phyloP scores from a whole-genome alignment of 202 grass and related monocot genomes.

The Cymbopogon flexuosus region DNA sequence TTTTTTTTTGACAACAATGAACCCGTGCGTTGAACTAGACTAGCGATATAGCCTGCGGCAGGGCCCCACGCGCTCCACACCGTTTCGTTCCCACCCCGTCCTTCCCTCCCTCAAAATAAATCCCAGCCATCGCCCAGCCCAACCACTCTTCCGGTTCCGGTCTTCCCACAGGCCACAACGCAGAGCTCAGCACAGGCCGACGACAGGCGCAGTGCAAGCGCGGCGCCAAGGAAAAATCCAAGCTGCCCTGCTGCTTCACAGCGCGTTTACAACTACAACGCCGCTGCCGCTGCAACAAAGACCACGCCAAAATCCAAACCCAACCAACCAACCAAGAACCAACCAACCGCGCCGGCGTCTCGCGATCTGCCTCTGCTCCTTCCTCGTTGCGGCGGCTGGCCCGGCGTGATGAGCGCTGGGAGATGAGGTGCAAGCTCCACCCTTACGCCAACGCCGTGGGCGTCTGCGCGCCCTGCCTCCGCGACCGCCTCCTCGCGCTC shows the following conservation, averaged over 20 bases:
- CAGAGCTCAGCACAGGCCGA: background rate
- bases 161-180: background rate
- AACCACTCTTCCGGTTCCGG: too few species aligned
- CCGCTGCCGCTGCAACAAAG: background rate
- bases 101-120: background rate
- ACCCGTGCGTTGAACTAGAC: background rate
- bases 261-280: too few species aligned
- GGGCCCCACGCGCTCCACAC: background rate
- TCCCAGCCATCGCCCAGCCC: slow-evolving; percentile 6
- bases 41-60: background rate
- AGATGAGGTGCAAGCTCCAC: slow-evolving; percentile 81
- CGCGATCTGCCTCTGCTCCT: background rate
- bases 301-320: slow-evolving; percentile 22
- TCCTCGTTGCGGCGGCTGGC: background rate
- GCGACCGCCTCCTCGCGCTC: slow-evolving; percentile 61
- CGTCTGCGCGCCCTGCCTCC: slow-evolving; percentile 77
- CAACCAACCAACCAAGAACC: background rate
- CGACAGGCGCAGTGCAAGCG: background rate
- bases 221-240: background rate
- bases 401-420: background rate
- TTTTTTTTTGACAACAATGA: too few species aligned
- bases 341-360: background rate
- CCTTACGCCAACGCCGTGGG: slow-evolving; percentile 55
- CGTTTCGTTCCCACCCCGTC: background rate
- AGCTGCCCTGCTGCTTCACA: background rate